Evolutionary conservation across 1,139 yeast species (phyloP), one percentile per base, ranked within the genome.

Genomic region (Lodderomyces beijingensis): DNA sequence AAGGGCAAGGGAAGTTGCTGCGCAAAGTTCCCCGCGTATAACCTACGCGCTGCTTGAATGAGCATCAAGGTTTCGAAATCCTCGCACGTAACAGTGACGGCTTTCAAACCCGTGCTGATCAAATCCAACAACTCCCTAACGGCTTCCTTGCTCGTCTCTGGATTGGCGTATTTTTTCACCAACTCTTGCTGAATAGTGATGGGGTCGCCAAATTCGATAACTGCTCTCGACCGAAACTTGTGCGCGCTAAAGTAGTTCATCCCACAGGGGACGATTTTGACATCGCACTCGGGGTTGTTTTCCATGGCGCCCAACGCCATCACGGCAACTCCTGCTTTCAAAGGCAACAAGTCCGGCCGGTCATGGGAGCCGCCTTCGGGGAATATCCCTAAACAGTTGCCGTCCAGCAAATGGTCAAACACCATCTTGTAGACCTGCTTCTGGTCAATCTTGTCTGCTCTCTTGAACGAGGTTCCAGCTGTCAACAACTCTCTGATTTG

Each of bases 341-440:
- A 65, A 0, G 97, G 97, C 35, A 91, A 64, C 43, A 91, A 59
- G 44, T 87, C 95, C 0, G 97, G 80, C 41, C 97, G 70, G 55
- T 91, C 98, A 49, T 91, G 98, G 12, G 95, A 85, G 0, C 97
- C 97, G 33, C 97, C 97, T 60, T 89, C 97, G 3, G 97, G 97
- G 60, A 89, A 91, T 33, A 91, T 86, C n/a, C 97, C 98, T 24
- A 91, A 65, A 45, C 95, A 85, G 39, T 85, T 78, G 31, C 91
- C 88, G 37, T 75, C 71, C 13, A 85, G 74, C 42, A 91, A 68
- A 55, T 87, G 96, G 33, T 78, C 72, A 53, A 89, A 91, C 2
- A 91, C 97, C 44, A 72, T 69, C 39, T 80, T 74, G 57, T 86
- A 91, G 39, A 91, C 95, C 28, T 70, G 65, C 23, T 85, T 75